A percentile compares a stretch with the other conserved stretches of the same genome.
phyloP scores from a whole-genome alignment of 2,329 filamentous ascomycete genomes.

The Fusarium chuoi region DNA sequence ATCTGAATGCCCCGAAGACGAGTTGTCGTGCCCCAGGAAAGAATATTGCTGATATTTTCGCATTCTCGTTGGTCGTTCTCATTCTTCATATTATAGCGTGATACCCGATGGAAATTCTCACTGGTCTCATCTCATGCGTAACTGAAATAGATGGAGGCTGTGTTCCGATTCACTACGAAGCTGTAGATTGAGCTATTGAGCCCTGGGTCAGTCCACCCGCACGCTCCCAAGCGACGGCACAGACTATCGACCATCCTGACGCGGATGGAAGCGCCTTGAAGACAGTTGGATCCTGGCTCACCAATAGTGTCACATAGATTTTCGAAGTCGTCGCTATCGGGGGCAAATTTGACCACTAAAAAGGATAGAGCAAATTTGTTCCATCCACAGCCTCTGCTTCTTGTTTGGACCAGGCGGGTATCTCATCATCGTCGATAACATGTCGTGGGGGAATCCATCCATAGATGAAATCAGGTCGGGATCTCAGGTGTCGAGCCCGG shows the following conservation, averaged over 20 bases:
- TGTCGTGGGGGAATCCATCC: background rate
- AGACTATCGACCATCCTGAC: background rate
- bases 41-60: background rate
- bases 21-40: background rate
- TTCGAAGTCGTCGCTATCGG: too few relatives aligned
- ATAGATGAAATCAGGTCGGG: background rate
- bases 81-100: background rate
- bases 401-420: background rate
- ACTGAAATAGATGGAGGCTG: background rate
- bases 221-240: background rate
- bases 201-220: background rate
- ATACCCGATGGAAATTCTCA: background rate
- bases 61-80: background rate
- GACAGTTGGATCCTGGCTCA: background rate
- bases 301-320: background rate
- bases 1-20: background rate
- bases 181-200: background rate
- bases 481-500: too few relatives aligned
- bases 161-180: too few relatives aligned
- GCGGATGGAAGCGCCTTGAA: background rate
- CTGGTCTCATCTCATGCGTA: background rate
- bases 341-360: background rate
- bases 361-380: background rate
- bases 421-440: too few relatives aligned
- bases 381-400: background rate